Evolutionary conservation across 768 basidiomycete species (phyloP).

Genomic region (Xanthoconium purpureum): DNA sequence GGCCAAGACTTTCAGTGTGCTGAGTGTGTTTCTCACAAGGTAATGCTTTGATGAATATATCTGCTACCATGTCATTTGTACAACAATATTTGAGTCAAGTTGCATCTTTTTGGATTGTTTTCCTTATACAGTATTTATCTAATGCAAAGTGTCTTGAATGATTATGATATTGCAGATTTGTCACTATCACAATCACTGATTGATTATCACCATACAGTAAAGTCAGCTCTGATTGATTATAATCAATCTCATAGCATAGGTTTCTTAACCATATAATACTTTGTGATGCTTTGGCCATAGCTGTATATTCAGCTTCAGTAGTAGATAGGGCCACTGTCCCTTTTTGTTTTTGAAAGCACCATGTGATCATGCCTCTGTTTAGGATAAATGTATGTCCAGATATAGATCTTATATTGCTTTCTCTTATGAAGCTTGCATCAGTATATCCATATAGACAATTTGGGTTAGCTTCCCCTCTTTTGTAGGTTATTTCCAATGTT

Average conservation of each 20-base stretch:
- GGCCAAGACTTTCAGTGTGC: neutral
- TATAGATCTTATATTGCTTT: slow-evolving; percentile 11
- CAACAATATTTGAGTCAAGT: slow-evolving; percentile 19
- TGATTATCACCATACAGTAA: slow-evolving; percentile 21
- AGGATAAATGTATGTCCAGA: neutral
- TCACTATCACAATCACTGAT: slow-evolving; percentile 27
- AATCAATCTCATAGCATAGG: slow-evolving; percentile 35
- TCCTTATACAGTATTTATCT: slow-evolving; percentile 20
- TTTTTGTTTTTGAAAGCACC: slow-evolving; percentile 28
- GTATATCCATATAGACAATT: slow-evolving; percentile 15
- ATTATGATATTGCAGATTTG: slow-evolving; percentile 4
- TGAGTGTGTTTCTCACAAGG: too few relatives aligned
- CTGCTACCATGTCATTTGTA: slow-evolving; percentile 22
- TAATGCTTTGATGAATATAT: slow-evolving; percentile 7
- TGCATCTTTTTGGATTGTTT: too few relatives aligned
- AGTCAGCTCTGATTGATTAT: slow-evolving; percentile 10
- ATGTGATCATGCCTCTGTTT: slow-evolving; percentile 17
- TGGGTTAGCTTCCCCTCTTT: neutral
- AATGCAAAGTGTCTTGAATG: neutral
- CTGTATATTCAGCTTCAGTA: slow-evolving; percentile 1
- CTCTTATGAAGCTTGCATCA: slow-evolving; percentile 29
- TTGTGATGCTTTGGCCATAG: slow-evolving; percentile 1
- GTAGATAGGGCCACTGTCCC: slow-evolving; percentile 14
- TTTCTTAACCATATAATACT: slow-evolving; percentile 20
- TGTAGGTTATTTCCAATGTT: neutral